A percentile compares a stretch with the other conserved stretches of the same genome.
phyloP scores from a whole-genome alignment of 768 basidiomycete species.

The Macrolepiota fuliginosa region DNA sequence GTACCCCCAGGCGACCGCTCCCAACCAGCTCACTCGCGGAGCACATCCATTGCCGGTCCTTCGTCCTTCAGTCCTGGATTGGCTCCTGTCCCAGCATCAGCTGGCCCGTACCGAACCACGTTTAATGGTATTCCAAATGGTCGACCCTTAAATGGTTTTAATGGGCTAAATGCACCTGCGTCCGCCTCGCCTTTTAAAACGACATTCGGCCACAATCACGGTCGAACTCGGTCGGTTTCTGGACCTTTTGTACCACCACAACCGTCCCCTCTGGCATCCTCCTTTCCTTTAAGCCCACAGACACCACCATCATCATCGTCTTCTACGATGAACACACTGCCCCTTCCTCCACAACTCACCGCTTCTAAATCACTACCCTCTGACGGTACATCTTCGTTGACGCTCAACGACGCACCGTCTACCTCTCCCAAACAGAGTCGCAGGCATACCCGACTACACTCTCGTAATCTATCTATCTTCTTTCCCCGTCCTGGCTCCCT shows the following conservation, averaged over 20 bases:
- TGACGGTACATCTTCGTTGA: conserved; percentile 9
- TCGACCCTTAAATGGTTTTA: conserved; percentile 17
- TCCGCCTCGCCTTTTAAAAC: conserved; percentile 30
- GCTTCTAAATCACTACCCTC: conserved; percentile 22
- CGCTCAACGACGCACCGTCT: conserved; percentile 18
- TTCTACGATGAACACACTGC: conserved; percentile 15
- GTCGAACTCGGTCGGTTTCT: conserved; percentile 49
- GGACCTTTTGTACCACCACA: conserved; percentile 46
- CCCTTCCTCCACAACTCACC: conserved; percentile 18
- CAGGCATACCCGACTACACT: conserved; percentile 78
- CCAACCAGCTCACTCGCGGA: conserved; percentile 20
- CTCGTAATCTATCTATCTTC: conserved; percentile 88
- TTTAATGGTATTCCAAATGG: conserved; percentile 21
- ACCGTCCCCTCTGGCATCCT: conserved; percentile 49
- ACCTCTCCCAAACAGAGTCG: conserved; percentile 25
- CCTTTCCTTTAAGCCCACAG: conserved; percentile 15
- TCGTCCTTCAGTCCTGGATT: neutral
- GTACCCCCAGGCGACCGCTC: conserved; percentile 12
- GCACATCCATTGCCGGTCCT: conserved; percentile 24
- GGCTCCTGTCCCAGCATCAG: conserved; percentile 19
- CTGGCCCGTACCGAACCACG: conserved; percentile 28
- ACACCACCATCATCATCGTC: conserved; percentile 22
- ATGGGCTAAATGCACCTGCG: conserved; percentile 15
- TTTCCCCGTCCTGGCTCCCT: conserved; percentile 79
- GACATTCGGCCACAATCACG: conserved; percentile 33